These are phyloP conservation scores for Phytophthora macrochlamydospora DNA, from an alignment of 352 stramenopile species.

Conservation along the genomic window DNA sequence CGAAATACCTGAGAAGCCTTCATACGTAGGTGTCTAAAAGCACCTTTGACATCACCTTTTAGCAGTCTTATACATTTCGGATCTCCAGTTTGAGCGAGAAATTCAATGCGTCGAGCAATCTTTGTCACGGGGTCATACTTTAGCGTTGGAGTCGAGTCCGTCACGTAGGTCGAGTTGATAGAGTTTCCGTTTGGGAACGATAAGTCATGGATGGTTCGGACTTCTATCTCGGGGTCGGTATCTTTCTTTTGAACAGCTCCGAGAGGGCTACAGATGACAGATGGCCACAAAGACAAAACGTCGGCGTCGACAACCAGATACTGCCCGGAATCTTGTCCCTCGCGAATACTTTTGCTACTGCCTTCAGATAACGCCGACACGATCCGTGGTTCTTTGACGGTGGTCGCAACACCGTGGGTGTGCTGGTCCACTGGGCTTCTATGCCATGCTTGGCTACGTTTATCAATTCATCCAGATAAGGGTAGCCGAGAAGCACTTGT, in stretches of 20 bases:
- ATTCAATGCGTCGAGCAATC: neutral
- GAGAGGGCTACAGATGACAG: neutral
- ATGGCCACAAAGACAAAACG: neutral
- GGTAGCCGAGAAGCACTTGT: neutral
- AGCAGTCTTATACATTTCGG: neutral
- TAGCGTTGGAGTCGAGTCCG: neutral
- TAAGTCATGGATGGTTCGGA: constrained; percentile 6
- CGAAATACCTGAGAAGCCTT: neutral
- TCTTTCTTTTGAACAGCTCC: constrained; percentile 10
- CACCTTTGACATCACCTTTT: constrained; percentile 14
- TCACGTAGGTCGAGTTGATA: neutral
- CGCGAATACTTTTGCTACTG: neutral
- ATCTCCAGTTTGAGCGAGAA: neutral
- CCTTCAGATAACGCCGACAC: neutral
- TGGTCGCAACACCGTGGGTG: neutral
- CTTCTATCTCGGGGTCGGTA: neutral
- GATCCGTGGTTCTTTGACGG: neutral
- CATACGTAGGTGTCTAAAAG: constrained; percentile 2
- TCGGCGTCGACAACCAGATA: constrained; percentile 5
- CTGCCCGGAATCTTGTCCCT: constrained; percentile 6
- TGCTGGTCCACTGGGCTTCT: neutral
- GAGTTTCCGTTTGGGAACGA: constrained; percentile 3
- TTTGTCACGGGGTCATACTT: neutral
- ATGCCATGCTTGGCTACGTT: neutral
- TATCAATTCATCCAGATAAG: neutral